phyloP scores from a whole-genome alignment of 805 yeast species.

The Nakazawaea holstii region DNA sequence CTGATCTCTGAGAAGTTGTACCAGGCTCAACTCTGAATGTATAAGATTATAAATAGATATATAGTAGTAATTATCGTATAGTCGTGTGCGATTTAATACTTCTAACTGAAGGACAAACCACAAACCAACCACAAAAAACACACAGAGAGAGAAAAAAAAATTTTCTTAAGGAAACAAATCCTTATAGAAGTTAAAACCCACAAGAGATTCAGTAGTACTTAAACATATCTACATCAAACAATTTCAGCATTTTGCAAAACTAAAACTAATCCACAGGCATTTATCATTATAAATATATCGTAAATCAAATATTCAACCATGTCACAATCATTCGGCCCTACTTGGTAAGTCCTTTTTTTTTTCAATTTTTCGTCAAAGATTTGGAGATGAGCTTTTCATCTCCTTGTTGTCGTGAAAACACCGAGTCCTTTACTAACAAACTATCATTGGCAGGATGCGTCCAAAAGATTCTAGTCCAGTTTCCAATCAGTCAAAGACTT shows the following conservation, averaged over 20 bases:
- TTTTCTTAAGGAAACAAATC: too few species aligned
- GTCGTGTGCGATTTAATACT: background rate
- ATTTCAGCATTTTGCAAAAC: background rate
- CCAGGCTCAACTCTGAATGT: background rate
- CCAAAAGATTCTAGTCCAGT: conserved; percentile 16
- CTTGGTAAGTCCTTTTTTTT: conserved; percentile 19
- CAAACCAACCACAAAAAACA: too few species aligned
- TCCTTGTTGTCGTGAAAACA: background rate
- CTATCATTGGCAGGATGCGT: conserved; percentile 22
- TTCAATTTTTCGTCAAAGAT: background rate
- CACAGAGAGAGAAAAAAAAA: too few species aligned
- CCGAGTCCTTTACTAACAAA: conserved; percentile 12
- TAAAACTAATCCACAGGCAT: too few species aligned
- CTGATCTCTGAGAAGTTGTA: conserved; percentile 3
- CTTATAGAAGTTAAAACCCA: too few species aligned
- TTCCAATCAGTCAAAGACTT: background rate
- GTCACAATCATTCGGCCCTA: conserved; percentile 28
- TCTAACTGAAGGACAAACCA: too few species aligned
- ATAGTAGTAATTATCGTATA: background rate
- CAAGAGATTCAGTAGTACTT: too few species aligned
- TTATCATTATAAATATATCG: background rate
- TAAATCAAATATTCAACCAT: conserved; percentile 11
- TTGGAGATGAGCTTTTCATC: conserved; percentile 1
- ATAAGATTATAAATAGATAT: too few species aligned
- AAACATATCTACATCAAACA: background rate